These are phyloP conservation scores for Narthecium ossifragum DNA, from an alignment of 106 monocot genomes.

Conservation along the genomic window DNA sequence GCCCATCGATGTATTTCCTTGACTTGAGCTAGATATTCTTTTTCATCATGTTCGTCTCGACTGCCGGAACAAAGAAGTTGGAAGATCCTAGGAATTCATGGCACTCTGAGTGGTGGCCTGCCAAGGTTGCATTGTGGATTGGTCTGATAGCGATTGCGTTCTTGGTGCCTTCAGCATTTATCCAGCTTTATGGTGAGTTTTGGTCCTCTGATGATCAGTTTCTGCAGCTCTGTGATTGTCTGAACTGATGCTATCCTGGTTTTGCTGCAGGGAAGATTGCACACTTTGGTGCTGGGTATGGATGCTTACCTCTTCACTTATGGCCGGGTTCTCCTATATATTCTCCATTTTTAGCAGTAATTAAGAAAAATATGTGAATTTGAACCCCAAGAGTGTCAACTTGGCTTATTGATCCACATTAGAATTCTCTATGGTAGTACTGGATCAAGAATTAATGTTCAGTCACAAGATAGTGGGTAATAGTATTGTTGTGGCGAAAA, in stretches of 20 bases:
- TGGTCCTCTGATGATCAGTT: no score
- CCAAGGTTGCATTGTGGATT: slow-evolving; percentile 69
- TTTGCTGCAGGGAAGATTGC: slow-evolving; percentile 67
- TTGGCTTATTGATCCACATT: no score
- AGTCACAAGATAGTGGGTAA: no score
- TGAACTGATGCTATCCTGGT: no score
- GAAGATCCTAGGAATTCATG: slow-evolving; percentile 55
- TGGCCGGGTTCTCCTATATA: slow-evolving; percentile 78
- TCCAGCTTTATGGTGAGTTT: slow-evolving; percentile 73
- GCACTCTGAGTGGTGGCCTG: slow-evolving; percentile 88
- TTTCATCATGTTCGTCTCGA: slow-evolving; percentile 73
- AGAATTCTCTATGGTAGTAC: no score
- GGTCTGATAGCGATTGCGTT: slow-evolving; percentile 53
- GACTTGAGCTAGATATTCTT: slow-evolving; percentile 62
- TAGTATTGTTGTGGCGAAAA: no score
- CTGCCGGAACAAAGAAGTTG: slow-evolving; percentile 49
- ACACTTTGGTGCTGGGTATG: slow-evolving; percentile 84
- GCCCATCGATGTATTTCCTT: no score
- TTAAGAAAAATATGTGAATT: no score
- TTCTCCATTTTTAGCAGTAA: no score
- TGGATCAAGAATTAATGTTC: no score
- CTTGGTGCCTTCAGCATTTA: slow-evolving; percentile 55
- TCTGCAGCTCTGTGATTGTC: no score
- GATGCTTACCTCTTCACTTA: background rate
- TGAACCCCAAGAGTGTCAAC: no score